Base-by-base conservation (phyloP, 2,329 filamentous ascomycete genomes). In the Fusarium sp. region DNA sequence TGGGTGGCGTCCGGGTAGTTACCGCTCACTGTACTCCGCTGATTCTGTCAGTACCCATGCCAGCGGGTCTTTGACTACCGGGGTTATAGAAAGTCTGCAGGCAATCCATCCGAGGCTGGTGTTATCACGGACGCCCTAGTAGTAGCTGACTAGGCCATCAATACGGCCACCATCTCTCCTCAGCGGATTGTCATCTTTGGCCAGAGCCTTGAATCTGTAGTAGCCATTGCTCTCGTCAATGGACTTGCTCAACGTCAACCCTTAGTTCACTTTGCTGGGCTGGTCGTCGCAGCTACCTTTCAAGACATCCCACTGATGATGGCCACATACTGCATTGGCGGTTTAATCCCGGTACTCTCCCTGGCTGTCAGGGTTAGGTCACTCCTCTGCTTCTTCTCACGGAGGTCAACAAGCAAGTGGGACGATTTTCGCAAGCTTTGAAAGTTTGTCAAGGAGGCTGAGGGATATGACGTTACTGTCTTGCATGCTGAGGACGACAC, bases 21-120 rank as follows among this genome's bases (percentile, higher is more conserved):
- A 92, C 77, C 86, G 89, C 3, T 88, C 86, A 14, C 81, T 91
- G 48, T 88, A 83, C n/a, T 87, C 86, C 8, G 85, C 82, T 0
- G 82, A 85, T 2, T 86, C 89, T 0, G 76, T 82, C 23, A 88
- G 87, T 43, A 88, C 90, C 3, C 89, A 92, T 74, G 84, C 88
- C 41, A n/a, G n/a, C 76, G 92, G 10, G 85, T 88, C 2, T 86
- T 92, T 63, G 90, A 92, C 80, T 92, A 92, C 74, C 86, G 90
- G 6, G 90, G 91, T 1, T 92, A 89, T 72, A 90, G 91, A 1
- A 66, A 77, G 8, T 89, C 87, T 60, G 86, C 81, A 0, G 89
- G 90, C 2, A 77, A 79, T 6, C 90, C 90, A 0, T 89, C 88
- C 0, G 90, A 92, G 78, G 57, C 77, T 1, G 90, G 90, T 0